phyloP scores from a whole-genome alignment of 768 basidiomycete genomes.

The Kwoniella sp. region DNA sequence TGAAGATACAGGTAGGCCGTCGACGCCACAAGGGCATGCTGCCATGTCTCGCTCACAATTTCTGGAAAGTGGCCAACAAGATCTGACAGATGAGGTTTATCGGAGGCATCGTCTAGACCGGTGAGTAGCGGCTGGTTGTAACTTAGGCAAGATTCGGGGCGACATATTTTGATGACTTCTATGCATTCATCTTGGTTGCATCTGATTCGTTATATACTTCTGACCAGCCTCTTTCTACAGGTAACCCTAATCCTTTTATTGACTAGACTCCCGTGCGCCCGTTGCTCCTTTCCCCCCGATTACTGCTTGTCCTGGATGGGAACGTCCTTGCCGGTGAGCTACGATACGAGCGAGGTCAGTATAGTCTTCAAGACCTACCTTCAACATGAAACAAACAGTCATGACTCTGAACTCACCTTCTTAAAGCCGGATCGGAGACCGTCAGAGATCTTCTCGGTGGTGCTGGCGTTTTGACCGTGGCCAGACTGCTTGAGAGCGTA shows the following conservation, averaged over 20 bases:
- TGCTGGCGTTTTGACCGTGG: constrained; percentile 25
- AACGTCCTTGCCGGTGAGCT: constrained; percentile 37
- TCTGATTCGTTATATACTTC: neutral
- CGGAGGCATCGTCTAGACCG: too few species aligned
- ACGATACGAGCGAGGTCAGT: neutral
- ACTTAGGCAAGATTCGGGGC: too few species aligned
- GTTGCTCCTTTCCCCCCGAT: neutral
- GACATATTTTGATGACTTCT: neutral
- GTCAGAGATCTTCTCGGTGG: constrained; percentile 45
- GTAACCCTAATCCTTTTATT: too few species aligned
- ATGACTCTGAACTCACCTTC: constrained; percentile 23
- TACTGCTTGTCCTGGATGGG: constrained; percentile 31
- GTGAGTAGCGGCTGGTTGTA: too few species aligned
- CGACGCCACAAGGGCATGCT: too few species aligned
- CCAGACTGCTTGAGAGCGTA: constrained; percentile 23
- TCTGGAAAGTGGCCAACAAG: too few species aligned
- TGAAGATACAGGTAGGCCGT: too few species aligned
- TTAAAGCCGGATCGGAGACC: constrained; percentile 36
- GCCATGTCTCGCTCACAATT: too few species aligned
- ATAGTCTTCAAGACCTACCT: constrained; percentile 1
- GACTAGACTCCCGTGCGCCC: neutral
- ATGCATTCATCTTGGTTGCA: neutral
- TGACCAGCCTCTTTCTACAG: neutral
- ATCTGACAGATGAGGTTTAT: too few species aligned
- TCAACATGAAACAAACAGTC: neutral